phyloP scores from a whole-genome alignment of 2,329 filamentous ascomycete genomes.

The Pestalotiopsis sp. region DNA sequence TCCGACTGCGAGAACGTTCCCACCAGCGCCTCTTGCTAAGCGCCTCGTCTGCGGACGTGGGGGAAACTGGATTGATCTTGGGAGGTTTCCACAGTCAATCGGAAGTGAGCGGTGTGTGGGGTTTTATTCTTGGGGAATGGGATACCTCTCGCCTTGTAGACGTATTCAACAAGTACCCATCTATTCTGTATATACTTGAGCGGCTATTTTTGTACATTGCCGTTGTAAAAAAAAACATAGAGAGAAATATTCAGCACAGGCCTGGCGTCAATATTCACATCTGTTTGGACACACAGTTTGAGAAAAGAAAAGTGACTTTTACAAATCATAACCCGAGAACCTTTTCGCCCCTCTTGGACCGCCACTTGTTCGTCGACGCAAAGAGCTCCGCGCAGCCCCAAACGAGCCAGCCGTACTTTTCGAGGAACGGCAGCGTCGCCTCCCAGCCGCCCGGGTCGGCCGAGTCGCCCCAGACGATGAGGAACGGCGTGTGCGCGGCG shows the following conservation, averaged over 20 bases:
- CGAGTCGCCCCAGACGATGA: constrained; percentile 38
- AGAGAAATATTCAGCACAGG: neutral
- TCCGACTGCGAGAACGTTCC: constrained; percentile 61
- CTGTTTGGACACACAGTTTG: neutral
- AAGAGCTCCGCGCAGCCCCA: constrained; percentile 33
- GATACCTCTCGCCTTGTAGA: neutral
- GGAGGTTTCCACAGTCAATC: neutral
- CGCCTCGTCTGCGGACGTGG: neutral
- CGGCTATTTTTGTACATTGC: neutral
- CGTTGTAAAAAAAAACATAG: neutral
- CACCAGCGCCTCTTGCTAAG: constrained; percentile 22
- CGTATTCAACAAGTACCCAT: neutral
- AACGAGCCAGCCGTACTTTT: constrained; percentile 36
- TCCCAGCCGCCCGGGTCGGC: constrained; percentile 38
- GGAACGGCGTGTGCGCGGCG: constrained; percentile 25
- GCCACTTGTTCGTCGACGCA: constrained; percentile 35
- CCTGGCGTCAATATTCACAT: neutral
- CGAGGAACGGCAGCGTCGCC: constrained; percentile 33
- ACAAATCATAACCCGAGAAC: neutral
- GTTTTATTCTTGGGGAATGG: neutral
- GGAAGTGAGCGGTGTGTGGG: neutral
- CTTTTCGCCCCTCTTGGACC: constrained; percentile 33
- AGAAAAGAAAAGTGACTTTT: neutral
- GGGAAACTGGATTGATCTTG: neutral
- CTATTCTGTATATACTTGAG: constrained; percentile 4